Evolutionary conservation across 1,284 basidiomycete genomes (phyloP).

Genomic region (Microbotryum silenes-acaulis): DNA sequence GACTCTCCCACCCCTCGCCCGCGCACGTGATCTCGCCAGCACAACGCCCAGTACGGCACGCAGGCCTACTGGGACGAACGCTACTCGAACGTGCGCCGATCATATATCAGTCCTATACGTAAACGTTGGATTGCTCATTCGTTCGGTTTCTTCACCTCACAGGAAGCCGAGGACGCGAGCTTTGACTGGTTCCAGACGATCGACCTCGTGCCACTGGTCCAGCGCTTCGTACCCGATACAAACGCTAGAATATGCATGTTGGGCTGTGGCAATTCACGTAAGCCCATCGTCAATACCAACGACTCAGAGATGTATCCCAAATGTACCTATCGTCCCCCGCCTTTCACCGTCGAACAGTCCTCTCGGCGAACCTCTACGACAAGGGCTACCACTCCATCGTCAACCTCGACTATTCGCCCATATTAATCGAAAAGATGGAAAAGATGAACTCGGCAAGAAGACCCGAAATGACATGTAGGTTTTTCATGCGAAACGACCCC

Average conservation of each 20-base stretch:
- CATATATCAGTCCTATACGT: too few relatives aligned
- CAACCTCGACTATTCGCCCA: constrained; percentile 74
- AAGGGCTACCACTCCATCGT: constrained; percentile 77
- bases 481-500: too few relatives aligned
- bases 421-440: constrained; percentile 75
- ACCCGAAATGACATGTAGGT: constrained; percentile 69
- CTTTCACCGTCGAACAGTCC: constrained; percentile 1
- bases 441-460: constrained; percentile 50
- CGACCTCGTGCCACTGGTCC: constrained; percentile 44
- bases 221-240: constrained; percentile 58
- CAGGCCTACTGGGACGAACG: constrained; percentile 70
- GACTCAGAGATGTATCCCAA: constrained; percentile 56
- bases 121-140: too few relatives aligned
- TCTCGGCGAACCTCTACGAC: constrained; percentile 59
- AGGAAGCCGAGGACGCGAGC: constrained; percentile 58
- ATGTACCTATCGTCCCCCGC: background rate
- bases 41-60: constrained; percentile 65
- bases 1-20: too few relatives aligned
- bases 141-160: background rate
- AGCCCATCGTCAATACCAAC: constrained; percentile 9
- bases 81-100: constrained; percentile 51
- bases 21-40: constrained; percentile 6
- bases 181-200: constrained; percentile 83
- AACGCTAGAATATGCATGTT: constrained; percentile 68
- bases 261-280: constrained; percentile 78